Conservation (phyloP, 2,329 filamentous ascomycete species). For the Penicillium brevicompactum region DNA sequence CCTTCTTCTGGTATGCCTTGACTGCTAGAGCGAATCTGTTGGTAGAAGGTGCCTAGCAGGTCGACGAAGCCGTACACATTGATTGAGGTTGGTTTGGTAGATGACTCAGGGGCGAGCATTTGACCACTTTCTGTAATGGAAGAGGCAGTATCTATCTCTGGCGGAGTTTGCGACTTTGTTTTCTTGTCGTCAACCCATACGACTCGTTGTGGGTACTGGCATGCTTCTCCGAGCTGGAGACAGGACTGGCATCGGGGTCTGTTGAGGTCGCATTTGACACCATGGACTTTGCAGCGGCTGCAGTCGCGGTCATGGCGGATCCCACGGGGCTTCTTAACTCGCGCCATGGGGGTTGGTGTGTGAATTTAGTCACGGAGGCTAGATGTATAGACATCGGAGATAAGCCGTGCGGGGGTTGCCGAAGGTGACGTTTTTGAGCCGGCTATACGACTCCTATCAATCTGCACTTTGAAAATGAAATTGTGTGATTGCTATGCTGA, state of each 20-base stretch:
- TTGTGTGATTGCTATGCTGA: too few relatives aligned
- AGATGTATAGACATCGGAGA: not conserved
- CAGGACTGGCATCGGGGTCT: conserved; percentile 31
- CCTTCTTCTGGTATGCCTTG: conserved; percentile 24
- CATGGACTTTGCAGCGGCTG: conserved; percentile 24
- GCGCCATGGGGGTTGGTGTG: conserved; percentile 10
- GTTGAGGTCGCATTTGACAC: conserved; percentile 35
- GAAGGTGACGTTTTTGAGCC: not conserved
- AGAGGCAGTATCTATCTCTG: not conserved
- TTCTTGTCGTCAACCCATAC: conserved; percentile 26
- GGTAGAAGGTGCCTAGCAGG: conserved; percentile 26
- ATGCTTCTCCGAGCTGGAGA: conserved; percentile 20
- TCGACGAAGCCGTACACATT: conserved; percentile 32
- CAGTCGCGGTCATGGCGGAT: conserved; percentile 36
- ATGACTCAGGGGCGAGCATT: not conserved
- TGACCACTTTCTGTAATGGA: not conserved
- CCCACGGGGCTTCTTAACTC: conserved; percentile 30
- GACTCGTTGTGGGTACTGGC: conserved; percentile 30
- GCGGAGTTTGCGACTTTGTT: not conserved
- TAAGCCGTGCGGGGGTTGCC: conserved; percentile 7
- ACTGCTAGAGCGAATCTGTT: conserved; percentile 25
- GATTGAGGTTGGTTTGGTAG: conserved; percentile 12
- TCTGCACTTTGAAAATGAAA: too few relatives aligned
- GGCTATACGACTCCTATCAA: not conserved
- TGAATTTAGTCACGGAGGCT: not conserved